Evolutionary conservation across 768 basidiomycete species (phyloP).

Genomic region (Tulasnella sp.): DNA sequence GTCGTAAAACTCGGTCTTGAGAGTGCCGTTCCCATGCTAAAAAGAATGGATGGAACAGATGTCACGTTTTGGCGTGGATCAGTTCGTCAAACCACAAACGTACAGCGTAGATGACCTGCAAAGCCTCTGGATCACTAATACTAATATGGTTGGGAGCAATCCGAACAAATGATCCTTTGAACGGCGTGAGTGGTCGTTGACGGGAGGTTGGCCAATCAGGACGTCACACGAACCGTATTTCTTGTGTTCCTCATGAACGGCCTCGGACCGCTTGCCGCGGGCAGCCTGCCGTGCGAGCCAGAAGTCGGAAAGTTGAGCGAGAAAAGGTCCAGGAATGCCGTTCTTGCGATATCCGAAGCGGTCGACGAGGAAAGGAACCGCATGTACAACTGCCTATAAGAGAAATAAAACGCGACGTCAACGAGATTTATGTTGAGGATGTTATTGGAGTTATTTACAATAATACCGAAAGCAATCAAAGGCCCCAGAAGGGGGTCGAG

Average conservation of each 20-base stretch:
- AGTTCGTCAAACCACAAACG: background rate
- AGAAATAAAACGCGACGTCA: background rate
- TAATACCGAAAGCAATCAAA: background rate
- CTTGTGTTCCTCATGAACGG: conserved; percentile 67
- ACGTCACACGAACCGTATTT: conserved; percentile 56
- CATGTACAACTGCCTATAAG: conserved; percentile 34
- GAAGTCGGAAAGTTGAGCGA: conserved; percentile 66
- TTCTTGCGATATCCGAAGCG: conserved; percentile 39
- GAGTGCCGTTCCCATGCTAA: conserved; percentile 70
- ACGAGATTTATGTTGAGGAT: background rate
- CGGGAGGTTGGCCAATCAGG: background rate
- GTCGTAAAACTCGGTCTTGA: conserved; percentile 76
- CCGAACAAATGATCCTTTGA: conserved; percentile 59
- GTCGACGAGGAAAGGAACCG: conserved; percentile 55
- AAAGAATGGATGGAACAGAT: background rate
- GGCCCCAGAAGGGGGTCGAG: conserved; percentile 16
- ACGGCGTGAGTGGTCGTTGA: background rate
- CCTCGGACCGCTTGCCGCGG: conserved; percentile 69
- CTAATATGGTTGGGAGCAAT: conserved; percentile 75
- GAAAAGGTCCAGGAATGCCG: conserved; percentile 63
- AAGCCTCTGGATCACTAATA: conserved; percentile 71
- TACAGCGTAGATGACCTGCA: conserved; percentile 64
- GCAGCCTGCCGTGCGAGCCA: conserved; percentile 68
- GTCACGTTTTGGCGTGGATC: background rate
- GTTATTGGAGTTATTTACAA: background rate